These are phyloP conservation scores for Solanum habrochaites DNA, from an alignment of 257 asterid genomes.

Conservation along the genomic window DNA sequence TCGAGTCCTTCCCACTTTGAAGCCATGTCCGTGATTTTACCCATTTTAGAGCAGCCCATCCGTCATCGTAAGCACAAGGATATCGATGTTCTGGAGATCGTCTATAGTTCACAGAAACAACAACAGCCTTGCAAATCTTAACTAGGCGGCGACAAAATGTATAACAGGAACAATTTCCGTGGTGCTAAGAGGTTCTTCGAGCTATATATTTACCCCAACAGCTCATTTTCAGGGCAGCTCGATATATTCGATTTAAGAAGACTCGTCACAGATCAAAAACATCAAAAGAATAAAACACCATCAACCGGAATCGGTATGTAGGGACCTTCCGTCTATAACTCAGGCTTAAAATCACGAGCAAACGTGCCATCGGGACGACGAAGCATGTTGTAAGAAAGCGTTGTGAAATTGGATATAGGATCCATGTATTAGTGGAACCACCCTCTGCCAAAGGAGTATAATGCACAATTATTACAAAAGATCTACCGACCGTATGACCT, in stretches of 20 bases:
- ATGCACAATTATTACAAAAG: not conserved
- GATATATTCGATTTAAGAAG: constrained; percentile 56
- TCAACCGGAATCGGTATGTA: constrained; percentile 58
- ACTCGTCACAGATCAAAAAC: constrained; percentile 54
- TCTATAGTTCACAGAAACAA: constrained; percentile 73
- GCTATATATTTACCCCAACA: constrained; percentile 30
- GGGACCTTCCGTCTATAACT: constrained; percentile 76
- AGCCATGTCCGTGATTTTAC: constrained; percentile 57
- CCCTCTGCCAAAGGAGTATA: constrained; percentile 29
- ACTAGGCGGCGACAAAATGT: constrained; percentile 78
- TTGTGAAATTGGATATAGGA: constrained; percentile 82
- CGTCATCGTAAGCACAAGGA: constrained; percentile 77
- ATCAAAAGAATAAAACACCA: constrained; percentile 66
- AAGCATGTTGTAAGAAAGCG: constrained; percentile 70
- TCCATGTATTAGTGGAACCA: constrained; percentile 91
- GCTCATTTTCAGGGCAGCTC: constrained; percentile 21
- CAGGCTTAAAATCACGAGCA: constrained; percentile 61
- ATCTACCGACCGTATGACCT: not conserved
- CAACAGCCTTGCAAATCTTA: constrained; percentile 46
- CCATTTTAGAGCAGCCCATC: constrained; percentile 80
- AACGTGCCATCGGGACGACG: constrained; percentile 85
- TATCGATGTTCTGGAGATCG: constrained; percentile 67
- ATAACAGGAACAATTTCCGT: constrained; percentile 45
- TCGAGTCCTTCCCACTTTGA: constrained; percentile 34
- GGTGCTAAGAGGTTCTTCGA: constrained; percentile 50